Conservation (phyloP, 805 yeast species). For the Saturnispora serradocipensis region DNA sequence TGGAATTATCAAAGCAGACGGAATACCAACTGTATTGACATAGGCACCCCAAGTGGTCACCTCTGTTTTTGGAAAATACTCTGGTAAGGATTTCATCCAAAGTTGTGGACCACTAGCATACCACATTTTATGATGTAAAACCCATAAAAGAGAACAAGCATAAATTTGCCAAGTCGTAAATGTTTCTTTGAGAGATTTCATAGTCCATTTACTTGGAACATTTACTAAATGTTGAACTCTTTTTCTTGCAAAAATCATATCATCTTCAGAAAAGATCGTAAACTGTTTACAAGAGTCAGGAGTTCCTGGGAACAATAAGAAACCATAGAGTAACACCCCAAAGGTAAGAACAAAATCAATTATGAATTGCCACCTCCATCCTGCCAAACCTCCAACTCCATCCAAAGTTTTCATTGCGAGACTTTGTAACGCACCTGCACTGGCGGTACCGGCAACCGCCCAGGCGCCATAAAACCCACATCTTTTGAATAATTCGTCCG, state of each 20-base stretch:
- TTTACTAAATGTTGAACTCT: constrained; percentile 29
- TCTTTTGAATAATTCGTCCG: constrained; percentile 12
- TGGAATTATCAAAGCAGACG: constrained; percentile 22
- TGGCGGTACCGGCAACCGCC: constrained; percentile 35
- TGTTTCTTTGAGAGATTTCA: constrained; percentile 33
- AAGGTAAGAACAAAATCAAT: constrained; percentile 54
- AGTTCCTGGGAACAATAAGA: constrained; percentile 51
- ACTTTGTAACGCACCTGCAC: constrained; percentile 55
- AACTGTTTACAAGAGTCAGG: constrained; percentile 23
- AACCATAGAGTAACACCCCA: constrained; percentile 50
- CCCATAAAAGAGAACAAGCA: constrained; percentile 17
- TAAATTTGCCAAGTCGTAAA: constrained; percentile 34
- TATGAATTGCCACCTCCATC: constrained; percentile 72
- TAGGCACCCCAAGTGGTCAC: constrained; percentile 16
- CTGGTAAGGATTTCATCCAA: constrained; percentile 17
- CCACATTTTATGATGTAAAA: constrained; percentile 28
- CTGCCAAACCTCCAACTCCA: constrained; percentile 44
- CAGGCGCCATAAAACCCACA: constrained; percentile 16
- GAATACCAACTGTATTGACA: constrained; percentile 12
- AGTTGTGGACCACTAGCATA: constrained; percentile 21
- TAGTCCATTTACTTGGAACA: constrained; percentile 34
- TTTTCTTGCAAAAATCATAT: constrained; percentile 37
- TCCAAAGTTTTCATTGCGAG: constrained; percentile 38
- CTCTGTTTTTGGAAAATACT: constrained; percentile 8
- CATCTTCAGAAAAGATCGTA: constrained; percentile 33